phyloP scores from a whole-genome alignment of 2,329 filamentous ascomycete genomes.

The Fusarium tuaranense region DNA sequence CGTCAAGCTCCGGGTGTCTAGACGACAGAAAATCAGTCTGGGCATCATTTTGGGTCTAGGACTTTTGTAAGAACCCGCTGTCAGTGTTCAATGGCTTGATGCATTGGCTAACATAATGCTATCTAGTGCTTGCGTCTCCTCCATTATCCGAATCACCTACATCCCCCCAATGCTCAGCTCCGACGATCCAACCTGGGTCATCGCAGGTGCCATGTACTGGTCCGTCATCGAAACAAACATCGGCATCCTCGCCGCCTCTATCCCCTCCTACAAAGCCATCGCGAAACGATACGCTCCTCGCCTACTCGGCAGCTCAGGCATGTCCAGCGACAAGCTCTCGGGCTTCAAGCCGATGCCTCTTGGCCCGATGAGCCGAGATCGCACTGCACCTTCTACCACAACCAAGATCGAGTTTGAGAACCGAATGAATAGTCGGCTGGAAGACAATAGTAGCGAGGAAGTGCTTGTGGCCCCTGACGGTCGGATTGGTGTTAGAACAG shows the following conservation, averaged over 20 bases:
- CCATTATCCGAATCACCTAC: constrained; percentile 32
- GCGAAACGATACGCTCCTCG: constrained; percentile 32
- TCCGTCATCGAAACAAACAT: constrained; percentile 35
- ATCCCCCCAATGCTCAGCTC: constrained; percentile 34
- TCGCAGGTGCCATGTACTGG: constrained; percentile 33
- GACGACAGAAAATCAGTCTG: constrained; percentile 29
- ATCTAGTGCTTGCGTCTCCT: constrained; percentile 19
- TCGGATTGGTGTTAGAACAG: constrained; percentile 28
- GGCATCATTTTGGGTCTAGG: constrained; percentile 21
- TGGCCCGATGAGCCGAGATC: constrained; percentile 10
- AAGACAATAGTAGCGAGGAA: constrained; percentile 28
- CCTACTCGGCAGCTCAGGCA: constrained; percentile 22
- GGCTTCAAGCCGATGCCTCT: constrained; percentile 35
- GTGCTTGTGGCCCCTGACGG: constrained; percentile 14
- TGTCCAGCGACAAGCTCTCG: constrained; percentile 26
- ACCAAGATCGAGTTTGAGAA: constrained; percentile 21
- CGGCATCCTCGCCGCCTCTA: constrained; percentile 31
- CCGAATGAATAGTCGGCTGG: constrained; percentile 7
- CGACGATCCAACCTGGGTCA: constrained; percentile 25
- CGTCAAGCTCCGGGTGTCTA: constrained; percentile 15
- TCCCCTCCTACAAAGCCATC: constrained; percentile 30
- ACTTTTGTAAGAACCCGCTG: constrained; percentile 12
- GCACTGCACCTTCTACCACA: background rate
- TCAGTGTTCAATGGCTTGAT: background rate
- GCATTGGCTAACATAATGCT: background rate